These are phyloP conservation scores for Karstenula rhodostoma DNA, from an alignment of 2,329 filamentous ascomycete genomes.

Conservation along the genomic window DNA sequence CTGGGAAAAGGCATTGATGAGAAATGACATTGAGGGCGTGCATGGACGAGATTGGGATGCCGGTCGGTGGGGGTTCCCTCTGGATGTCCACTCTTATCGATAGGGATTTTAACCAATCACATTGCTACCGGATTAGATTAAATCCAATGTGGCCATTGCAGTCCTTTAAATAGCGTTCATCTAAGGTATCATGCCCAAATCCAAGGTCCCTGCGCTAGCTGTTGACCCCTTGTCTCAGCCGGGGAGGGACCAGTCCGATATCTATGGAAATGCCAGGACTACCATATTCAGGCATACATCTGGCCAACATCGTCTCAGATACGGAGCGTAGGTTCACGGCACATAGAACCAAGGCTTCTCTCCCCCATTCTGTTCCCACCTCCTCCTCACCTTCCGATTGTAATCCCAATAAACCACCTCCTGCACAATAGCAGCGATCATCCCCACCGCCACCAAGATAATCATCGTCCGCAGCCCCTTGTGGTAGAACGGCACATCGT, in stretches of 20 bases:
- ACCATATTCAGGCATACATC: too few species aligned
- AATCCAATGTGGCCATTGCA: too few species aligned
- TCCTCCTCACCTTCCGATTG: slow-evolving; percentile 43
- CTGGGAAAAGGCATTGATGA: slow-evolving; percentile 32
- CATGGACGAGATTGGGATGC: neutral
- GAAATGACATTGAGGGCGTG: slow-evolving; percentile 25
- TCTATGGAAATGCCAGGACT: too few species aligned
- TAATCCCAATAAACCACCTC: slow-evolving; percentile 50
- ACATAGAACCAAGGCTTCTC: slow-evolving; percentile 33
- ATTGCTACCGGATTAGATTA: too few species aligned
- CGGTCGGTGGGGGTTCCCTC: neutral
- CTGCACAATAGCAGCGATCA: slow-evolving; percentile 53
- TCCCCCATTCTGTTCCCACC: slow-evolving; percentile 22
- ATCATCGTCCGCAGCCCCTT: slow-evolving; percentile 58
- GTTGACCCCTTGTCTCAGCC: too few species aligned
- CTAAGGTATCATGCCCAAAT: too few species aligned
- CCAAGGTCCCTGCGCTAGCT: too few species aligned
- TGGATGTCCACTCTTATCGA: neutral
- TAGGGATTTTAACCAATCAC: neutral
- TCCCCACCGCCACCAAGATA: slow-evolving; percentile 53
- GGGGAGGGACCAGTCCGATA: too few species aligned
- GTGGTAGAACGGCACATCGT: slow-evolving; percentile 56
- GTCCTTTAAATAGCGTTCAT: too few species aligned
- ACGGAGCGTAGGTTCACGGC: slow-evolving; percentile 16
- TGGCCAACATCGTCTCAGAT: too few species aligned